Percentiles rank a stretch among this genome's conserved stretches.
Evolutionary conservation across 768 basidiomycete genomes (phyloP).

Genomic region (Mycena pura): DNA sequence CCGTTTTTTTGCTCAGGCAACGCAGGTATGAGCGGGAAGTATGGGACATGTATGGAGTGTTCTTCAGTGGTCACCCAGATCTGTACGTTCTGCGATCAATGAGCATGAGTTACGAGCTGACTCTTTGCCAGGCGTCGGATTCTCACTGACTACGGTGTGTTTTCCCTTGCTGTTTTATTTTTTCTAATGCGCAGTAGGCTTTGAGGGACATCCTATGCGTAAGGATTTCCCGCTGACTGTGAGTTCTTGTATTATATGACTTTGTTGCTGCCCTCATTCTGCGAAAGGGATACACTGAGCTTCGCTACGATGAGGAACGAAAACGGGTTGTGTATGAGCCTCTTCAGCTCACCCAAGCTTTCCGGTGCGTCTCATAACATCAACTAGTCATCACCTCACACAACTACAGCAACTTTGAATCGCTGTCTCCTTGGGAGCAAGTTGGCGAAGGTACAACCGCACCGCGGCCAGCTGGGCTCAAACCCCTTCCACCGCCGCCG

Average conservation of each 20-base stretch:
- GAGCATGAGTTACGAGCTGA: constrained; percentile 6
- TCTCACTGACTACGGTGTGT: constrained; percentile 93
- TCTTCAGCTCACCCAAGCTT: constrained; percentile 96
- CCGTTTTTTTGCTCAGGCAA: neutral
- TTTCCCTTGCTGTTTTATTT: neutral
- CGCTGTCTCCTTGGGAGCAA: constrained; percentile 95
- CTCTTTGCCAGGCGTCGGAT: constrained; percentile 79
- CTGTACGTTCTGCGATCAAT: constrained; percentile 61
- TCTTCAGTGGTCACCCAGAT: constrained; percentile 96
- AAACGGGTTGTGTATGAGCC: constrained; percentile 99
- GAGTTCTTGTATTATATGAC: constrained; percentile 30
- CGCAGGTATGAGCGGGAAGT: constrained; percentile 94
- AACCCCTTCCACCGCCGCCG: constrained; percentile 70
- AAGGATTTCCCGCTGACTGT: constrained; percentile 99
- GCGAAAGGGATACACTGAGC: constrained; percentile 94
- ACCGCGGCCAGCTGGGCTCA: constrained; percentile 71
- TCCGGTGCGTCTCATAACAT: constrained; percentile 68
- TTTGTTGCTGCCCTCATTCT: neutral
- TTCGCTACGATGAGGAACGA: constrained; percentile 96
- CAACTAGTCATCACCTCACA: constrained; percentile 4
- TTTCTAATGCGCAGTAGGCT: constrained; percentile 56
- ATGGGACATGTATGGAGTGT: constrained; percentile 98
- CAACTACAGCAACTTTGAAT: constrained; percentile 84
- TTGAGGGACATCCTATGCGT: constrained; percentile 95
- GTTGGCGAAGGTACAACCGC: constrained; percentile 68